These are phyloP conservation scores for Aspergillus fumigatiaffinis DNA, from an alignment of 2,329 filamentous ascomycete species.

Conservation along the genomic window DNA sequence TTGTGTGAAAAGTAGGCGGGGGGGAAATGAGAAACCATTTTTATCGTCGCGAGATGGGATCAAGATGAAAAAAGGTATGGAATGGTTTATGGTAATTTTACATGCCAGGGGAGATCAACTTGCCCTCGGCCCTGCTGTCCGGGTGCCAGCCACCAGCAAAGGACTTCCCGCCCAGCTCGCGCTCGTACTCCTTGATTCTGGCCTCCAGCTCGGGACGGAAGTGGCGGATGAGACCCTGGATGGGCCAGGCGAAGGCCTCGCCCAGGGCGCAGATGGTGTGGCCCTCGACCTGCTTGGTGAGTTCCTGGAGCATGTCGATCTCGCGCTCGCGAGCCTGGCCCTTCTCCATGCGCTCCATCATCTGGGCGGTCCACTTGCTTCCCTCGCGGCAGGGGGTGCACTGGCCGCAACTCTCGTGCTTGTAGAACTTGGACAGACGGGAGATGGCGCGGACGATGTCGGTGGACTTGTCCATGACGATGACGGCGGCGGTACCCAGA, in stretches of 20 bases:
- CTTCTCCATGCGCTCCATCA: conserved; percentile 94
- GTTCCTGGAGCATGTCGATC: conserved; percentile 98
- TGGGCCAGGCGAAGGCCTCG: conserved; percentile 97
- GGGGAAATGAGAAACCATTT: background rate
- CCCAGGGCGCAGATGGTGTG: conserved; percentile 98
- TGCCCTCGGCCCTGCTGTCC: conserved; percentile 69
- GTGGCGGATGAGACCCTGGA: conserved; percentile 96
- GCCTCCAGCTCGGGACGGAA: conserved; percentile 95
- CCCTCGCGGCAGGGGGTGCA: conserved; percentile 99
- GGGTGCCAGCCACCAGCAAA: conserved; percentile 86
- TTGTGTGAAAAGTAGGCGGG: background rate
- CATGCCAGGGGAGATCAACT: conserved; percentile 84
- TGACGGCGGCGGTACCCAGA: conserved; percentile 94
- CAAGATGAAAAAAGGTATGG: background rate
- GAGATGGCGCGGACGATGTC: conserved; percentile 94
- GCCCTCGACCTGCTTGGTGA: conserved; percentile 98
- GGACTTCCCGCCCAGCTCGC: conserved; percentile 67
- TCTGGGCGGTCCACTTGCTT: conserved; percentile 98
- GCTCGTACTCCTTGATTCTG: conserved; percentile 75
- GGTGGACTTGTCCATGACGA: conserved; percentile 98
- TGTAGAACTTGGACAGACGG: conserved; percentile 92
- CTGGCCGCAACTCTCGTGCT: conserved; percentile 96
- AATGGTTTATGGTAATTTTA: conserved; percentile 34
- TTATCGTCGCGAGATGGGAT: background rate
- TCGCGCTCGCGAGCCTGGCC: conserved; percentile 84